Base-by-base conservation (phyloP, 768 basidiomycete species). In the Calocera cornea region DNA sequence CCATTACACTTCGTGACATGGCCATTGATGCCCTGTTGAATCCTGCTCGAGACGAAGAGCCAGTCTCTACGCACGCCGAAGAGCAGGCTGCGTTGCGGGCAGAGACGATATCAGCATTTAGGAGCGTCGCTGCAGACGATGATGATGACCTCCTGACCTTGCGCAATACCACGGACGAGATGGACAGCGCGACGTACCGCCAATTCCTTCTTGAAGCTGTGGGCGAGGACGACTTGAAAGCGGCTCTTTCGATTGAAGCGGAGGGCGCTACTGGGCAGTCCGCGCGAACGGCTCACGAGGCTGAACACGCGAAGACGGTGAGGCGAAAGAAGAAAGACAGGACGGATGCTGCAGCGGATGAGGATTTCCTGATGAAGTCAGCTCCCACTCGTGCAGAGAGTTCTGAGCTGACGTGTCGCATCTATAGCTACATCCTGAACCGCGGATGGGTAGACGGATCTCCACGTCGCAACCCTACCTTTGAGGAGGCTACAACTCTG, bases 361-460 rank as follows among this genome's bases (percentile, higher is more conserved):
- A 91, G 65, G 89, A 95, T 67, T 97, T 97, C 73, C 78, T 97
- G 65, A 82, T 93, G 80, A 89, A 92, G 95, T 97, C 72, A n/a
- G 27, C 41, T 24, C 29, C 47, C 67, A 64, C 67, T 27, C 27
- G 12, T 66, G 2, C 65, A 63, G 49, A 68, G 12, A 17, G 63
- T 66, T 8, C 44, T 50, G 36, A 63, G 65, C 16, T 60, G 24
- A 34, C 60, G 24, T 49, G 19, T 24, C 27, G 50, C 65, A 36
- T 65, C 65, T 41, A 0, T 72, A 97, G 95, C 76, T 99, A 97
- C 76, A 97, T 99, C 70, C 80, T 97, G 24, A 95, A 95, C 75
- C 91, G 97, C 33, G 97, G 95, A 1, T 99, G 97, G 97, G 86
- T 99, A 63, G 97, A 98, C 76, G 84, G 83, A 64, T 80, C 87